Base-by-base conservation (phyloP, 1,284 basidiomycete genomes). In the Prillingera fragicola region DNA sequence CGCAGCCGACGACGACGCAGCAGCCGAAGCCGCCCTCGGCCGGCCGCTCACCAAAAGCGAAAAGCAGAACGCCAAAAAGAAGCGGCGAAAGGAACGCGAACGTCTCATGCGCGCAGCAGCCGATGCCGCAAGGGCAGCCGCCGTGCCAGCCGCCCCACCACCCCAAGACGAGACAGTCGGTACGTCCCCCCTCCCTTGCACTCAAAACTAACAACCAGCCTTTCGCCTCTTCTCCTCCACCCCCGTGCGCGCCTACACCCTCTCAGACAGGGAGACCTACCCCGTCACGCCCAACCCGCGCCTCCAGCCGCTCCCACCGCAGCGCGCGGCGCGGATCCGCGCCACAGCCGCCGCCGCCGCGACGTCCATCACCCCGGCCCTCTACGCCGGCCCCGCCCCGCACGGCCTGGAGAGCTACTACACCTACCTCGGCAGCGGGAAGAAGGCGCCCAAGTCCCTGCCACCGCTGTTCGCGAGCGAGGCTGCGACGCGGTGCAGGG, bases 31-130 rank as follows among this genome's bases (percentile, higher is more conserved):
- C 4, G 53, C 52, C 3, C 48, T 44, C 9, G 44, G 46, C 8
- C 42, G 52, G 18, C 46, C 59, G 8, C 52, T 69, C 57, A 69
- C 63, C 15, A 69, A 69, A 38, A 63, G 62, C 13, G 66, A 69
- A 48, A 64, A 65, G 45, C 64, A 63, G 45, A 69, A 63, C 46
- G 66, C 66, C 7, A 67, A 67, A 55, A 68, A 68, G 62, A 63
- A 62, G 36, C 48, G 66, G 22, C 40, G 63, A 31, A 66, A 64
- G 38, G 63, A 69, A 51, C 43, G 65, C 33, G 65, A 66, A 34
- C 49, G 61, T n/a, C 29, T 33, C 5, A 39, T 47, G 23, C 57
- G 46, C 37, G 32, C 39, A 3, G 51, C 41, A 13, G 35, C 32
- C 3, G 53, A 42, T n/a, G 41, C 41, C 7, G 47, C 42, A 8